Evolutionary conservation across 148 eudicot species (phyloP).

Genomic region (Rhododendron kiyosumense): DNA sequence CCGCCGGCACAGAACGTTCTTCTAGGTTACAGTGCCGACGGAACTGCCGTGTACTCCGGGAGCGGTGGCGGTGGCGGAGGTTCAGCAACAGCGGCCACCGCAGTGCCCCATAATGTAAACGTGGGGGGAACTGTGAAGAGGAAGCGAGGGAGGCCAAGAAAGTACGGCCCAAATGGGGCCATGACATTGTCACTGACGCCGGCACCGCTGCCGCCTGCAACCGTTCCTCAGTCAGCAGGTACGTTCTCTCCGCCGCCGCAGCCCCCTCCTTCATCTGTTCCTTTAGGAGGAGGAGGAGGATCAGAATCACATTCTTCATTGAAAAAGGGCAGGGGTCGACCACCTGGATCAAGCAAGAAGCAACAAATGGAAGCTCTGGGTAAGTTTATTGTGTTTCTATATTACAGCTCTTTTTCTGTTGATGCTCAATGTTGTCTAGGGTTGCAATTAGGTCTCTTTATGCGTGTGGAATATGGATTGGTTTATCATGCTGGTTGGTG

Average conservation of each 20-base stretch:
- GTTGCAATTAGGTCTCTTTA: neutral
- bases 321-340: slow-evolving; percentile 48
- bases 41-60: slow-evolving; percentile 21
- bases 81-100: neutral
- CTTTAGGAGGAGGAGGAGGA: neutral
- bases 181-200: slow-evolving; percentile 21
- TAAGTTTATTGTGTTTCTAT: neutral
- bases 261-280: neutral
- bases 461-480: slow-evolving; percentile 6
- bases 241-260: slow-evolving; percentile 4
- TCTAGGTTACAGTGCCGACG: slow-evolving; percentile 17
- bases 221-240: slow-evolving; percentile 8
- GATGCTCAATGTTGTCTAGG: neutral
- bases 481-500: neutral
- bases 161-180: slow-evolving; percentile 43
- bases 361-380: slow-evolving; percentile 33
- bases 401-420: neutral
- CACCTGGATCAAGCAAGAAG: slow-evolving; percentile 52
- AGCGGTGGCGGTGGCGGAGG: neutral
- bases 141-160: slow-evolving; percentile 57
- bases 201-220: neutral
- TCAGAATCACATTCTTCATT: slow-evolving; percentile 2
- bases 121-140: slow-evolving; percentile 24
- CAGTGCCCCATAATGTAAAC: slow-evolving; percentile 10
- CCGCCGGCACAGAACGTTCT: slow-evolving; percentile 17